phyloP scores from a whole-genome alignment of 495 filamentous ascomycete species.

The Umbilicaria muhlenbergii region DNA sequence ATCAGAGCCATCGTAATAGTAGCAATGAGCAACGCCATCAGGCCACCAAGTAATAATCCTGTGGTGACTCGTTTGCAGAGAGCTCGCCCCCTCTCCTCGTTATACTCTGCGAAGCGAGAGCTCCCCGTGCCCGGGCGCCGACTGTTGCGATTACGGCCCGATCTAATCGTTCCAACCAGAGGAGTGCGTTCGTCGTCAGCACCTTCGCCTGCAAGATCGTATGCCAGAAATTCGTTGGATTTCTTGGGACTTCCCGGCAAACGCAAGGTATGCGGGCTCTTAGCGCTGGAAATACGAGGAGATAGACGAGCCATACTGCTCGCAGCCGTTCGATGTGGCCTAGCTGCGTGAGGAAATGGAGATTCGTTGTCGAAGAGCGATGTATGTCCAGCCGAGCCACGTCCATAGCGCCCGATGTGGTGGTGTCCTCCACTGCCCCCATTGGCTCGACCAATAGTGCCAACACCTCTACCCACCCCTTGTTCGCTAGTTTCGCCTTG shows the following conservation, averaged over 20 bases:
- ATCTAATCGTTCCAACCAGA: constrained; percentile 51
- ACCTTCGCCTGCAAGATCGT: constrained; percentile 57
- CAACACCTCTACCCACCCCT: constrained; percentile 41
- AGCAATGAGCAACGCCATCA: constrained; percentile 61
- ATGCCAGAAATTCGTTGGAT: constrained; percentile 38
- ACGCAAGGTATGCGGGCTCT: constrained; percentile 16
- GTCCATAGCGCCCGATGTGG: constrained; percentile 59
- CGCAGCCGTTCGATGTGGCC: constrained; percentile 18
- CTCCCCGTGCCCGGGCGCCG: constrained; percentile 40
- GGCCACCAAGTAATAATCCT: constrained; percentile 57
- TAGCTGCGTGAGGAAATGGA: constrained; percentile 36
- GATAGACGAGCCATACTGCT: constrained; percentile 35
- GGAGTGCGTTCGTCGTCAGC: constrained; percentile 88
- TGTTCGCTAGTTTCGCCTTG: constrained; percentile 43
- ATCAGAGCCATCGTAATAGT: constrained; percentile 76
- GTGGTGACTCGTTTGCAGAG: constrained; percentile 61
- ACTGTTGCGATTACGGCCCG: constrained; percentile 43
- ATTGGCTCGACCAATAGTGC: constrained; percentile 28
- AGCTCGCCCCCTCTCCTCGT: constrained; percentile 48
- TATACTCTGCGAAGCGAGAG: constrained; percentile 59
- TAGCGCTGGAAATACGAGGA: constrained; percentile 35
- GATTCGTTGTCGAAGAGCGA: constrained; percentile 68
- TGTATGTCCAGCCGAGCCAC: constrained; percentile 48
- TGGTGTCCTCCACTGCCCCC: constrained; percentile 50
- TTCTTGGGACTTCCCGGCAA: constrained; percentile 33